phyloP scores from a whole-genome alignment of 441 rosid species.

The Cnidoscolus chayamansa region DNA sequence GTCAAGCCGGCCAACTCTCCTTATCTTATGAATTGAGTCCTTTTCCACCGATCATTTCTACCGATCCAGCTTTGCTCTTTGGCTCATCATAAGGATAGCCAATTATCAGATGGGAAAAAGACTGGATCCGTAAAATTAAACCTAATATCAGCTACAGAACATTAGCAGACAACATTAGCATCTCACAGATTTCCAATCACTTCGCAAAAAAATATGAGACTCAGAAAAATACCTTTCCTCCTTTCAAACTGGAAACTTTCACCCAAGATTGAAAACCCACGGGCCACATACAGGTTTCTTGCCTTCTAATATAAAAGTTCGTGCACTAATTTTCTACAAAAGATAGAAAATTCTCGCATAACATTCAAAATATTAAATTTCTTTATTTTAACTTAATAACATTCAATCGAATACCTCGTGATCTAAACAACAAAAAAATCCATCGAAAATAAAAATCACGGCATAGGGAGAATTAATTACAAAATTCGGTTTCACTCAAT shows the following conservation, averaged over 20 bases:
- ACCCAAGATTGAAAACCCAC: not conserved
- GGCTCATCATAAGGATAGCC: too few relatives aligned
- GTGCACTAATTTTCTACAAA: not conserved
- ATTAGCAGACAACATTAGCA: not conserved
- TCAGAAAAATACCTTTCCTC: not conserved
- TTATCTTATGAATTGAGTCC: too few relatives aligned
- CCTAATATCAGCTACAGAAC: not conserved
- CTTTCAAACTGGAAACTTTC: not conserved
- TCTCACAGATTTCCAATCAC: not conserved
- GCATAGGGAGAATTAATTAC: not conserved
- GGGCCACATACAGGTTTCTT: not conserved
- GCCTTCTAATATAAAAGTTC: not conserved
- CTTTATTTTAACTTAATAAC: not conserved
- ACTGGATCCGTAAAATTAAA: too few relatives aligned
- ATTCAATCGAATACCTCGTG: not conserved
- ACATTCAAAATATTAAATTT: not conserved
- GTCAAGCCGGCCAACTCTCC: too few relatives aligned
- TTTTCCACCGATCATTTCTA: too few relatives aligned
- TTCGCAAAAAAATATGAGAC: not conserved
- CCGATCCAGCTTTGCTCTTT: too few relatives aligned
- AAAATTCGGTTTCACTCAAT: conserved; percentile 16
- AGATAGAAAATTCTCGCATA: not conserved
- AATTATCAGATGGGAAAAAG: too few relatives aligned
- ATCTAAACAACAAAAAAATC: not conserved
- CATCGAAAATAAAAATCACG: too few relatives aligned